Conservation (phyloP, 169 alveolate species). For the Pseudocohnilembus persalinus region DNA sequence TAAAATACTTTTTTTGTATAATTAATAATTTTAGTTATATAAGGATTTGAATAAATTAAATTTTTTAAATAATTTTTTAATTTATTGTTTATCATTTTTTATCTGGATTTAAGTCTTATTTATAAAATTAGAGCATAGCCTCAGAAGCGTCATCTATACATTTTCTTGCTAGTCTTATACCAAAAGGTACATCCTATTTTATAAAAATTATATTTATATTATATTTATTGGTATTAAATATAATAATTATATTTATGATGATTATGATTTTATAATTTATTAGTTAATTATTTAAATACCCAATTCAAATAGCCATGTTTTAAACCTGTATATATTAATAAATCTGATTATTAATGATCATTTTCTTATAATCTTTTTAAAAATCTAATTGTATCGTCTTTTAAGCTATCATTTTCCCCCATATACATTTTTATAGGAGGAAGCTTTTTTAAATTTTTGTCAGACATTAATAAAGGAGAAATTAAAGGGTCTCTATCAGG, state of each 20-base stretch:
- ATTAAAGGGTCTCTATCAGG: constrained; percentile 8
- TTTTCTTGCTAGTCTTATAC: background rate
- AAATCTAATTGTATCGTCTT: constrained; percentile 49
- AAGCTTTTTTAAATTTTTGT: constrained; percentile 32
- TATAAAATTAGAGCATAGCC: no score
- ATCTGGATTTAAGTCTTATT: no score
- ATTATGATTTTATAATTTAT: no score
- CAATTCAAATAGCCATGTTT: constrained; percentile 18
- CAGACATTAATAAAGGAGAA: constrained; percentile 13
- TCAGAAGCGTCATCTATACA: background rate
- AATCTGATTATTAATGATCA: background rate
- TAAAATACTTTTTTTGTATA: no score
- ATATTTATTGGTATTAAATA: no score
- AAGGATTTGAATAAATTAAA: no score
- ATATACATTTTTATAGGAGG: constrained; percentile 54
- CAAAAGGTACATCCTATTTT: background rate
- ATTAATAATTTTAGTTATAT: no score
- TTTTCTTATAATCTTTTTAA: background rate
- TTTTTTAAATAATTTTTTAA: no score
- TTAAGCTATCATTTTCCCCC: constrained; percentile 65
- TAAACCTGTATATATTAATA: constrained; percentile 7
- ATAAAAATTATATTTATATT: no score
- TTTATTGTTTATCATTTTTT: no score
- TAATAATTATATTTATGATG: no score
- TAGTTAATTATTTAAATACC: no score